Percentiles rank a stretch among this genome's conserved stretches.
Conservation (phyloP, 257 asterid genomes). For the Orobanche coerulescens region DNA sequence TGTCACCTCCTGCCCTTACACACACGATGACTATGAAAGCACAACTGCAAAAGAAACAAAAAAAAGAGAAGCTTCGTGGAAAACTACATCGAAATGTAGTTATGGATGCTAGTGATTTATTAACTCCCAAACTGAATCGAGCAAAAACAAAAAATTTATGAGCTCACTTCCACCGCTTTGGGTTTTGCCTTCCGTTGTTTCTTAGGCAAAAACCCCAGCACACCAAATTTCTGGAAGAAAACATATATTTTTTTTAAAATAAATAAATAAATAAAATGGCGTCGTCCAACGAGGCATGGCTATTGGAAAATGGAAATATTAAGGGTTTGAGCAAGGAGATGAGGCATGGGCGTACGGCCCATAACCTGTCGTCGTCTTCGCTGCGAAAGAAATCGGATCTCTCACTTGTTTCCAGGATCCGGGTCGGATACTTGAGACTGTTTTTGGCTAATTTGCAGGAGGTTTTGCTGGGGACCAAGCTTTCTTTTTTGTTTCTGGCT, state of each 20-base stretch:
- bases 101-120: too few relatives aligned
- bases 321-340: slow-evolving; percentile 45
- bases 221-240: neutral
- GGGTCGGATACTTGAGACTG: slow-evolving; percentile 26
- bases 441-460: slow-evolving; percentile 57
- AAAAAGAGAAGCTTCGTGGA: too few relatives aligned
- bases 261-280: slow-evolving; percentile 26
- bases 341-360: slow-evolving; percentile 58
- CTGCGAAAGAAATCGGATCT: slow-evolving; percentile 73
- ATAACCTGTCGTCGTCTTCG: slow-evolving; percentile 62
- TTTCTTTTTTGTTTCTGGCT: slow-evolving; percentile 54
- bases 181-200: neutral
- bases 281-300: slow-evolving; percentile 32
- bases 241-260: neutral
- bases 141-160: too few relatives aligned
- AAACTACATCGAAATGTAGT: too few relatives aligned
- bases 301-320: slow-evolving; percentile 51
- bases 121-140: too few relatives aligned
- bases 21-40: too few relatives aligned
- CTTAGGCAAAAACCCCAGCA: neutral
- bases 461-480: slow-evolving; percentile 76
- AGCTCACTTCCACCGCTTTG: too few relatives aligned
- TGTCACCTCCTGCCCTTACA: too few relatives aligned
- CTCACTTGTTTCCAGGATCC: slow-evolving; percentile 43
- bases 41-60: too few relatives aligned